Base-by-base conservation (phyloP, 768 basidiomycete species). In the Tylopilus rubrobrunneus region DNA sequence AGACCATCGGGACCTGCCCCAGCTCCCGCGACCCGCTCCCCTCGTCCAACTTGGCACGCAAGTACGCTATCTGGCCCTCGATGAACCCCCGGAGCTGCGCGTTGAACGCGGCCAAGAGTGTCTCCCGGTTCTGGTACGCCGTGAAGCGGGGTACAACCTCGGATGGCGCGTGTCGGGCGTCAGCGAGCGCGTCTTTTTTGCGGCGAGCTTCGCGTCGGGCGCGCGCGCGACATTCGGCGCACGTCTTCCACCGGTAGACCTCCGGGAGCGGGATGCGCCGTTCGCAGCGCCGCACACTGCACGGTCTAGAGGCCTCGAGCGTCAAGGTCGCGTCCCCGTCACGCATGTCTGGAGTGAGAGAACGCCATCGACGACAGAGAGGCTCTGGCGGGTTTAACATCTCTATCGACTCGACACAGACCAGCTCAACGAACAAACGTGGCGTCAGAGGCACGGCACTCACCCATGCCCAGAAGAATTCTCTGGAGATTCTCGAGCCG, bases 171-270 rank as follows among this genome's bases (percentile, higher is more conserved):
- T 28, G 28, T 4, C 23, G 11, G 10, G 12, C 15, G 15, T 12
- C 41, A 17, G 41, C 21, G 12, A 1, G 33, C 1, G 14, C 23
- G 4, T 50, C 53, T 4, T 36, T 46, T 34, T 45, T 56, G 25
- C 37, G 21, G 23, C 42, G 46, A 0, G 57, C 50, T 1, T 49
- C 31, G 2, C 41, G 55, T 34, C 66, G 63, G 5, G 64, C 53
- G 14, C 25, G 48, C n/a, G 55, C 48, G n/a, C 72, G 71, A 56
- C 77, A 79, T 1, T 58, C 41, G n/a, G 57, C 49, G 41, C 80
- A 81, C 48, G 67, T 67, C 50, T 74, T 73, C 69, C 69, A 74
- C 3, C 44, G 63, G 58, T 80, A 79, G 52, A 76, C 72, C 15
- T 59, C 59, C 1, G 48, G 47, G 3, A 70, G 63, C 0, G 78